phyloP scores from a whole-genome alignment of 2,329 filamentous ascomycete species.

The Dendrostoma leiphaemia region DNA sequence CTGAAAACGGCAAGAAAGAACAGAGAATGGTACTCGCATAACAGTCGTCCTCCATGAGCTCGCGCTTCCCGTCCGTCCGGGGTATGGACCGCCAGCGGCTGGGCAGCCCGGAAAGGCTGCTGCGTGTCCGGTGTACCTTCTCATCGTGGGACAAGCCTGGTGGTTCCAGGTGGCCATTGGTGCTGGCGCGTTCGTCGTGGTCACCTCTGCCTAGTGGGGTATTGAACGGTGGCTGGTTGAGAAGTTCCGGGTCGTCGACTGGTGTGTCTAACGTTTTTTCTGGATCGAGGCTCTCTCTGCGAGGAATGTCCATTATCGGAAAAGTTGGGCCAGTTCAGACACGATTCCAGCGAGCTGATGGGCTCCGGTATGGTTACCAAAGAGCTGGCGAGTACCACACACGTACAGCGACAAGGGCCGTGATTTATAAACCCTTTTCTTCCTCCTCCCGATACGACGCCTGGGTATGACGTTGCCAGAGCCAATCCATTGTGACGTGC shows the following conservation, averaged over 20 bases:
- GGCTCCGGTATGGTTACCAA: no score
- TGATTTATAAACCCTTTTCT: no score
- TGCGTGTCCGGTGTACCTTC: not conserved
- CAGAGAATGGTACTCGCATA: no score
- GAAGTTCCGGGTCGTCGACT: not conserved
- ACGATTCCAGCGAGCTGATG: no score
- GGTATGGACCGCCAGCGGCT: not conserved
- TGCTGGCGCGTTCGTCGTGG: no score
- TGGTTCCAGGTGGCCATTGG: not conserved
- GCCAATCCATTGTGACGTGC: no score
- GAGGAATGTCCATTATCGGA: not conserved
- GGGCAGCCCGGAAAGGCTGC: not conserved
- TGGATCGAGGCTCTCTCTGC: not conserved
- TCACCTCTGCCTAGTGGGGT: not conserved
- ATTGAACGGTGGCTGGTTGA: not conserved
- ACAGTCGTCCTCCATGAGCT: not conserved
- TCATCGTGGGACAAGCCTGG: not conserved
- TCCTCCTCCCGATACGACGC: no score
- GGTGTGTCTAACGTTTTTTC: not conserved
- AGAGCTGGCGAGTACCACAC: no score
- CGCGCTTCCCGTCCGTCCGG: not conserved
- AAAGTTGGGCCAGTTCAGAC: not conserved
- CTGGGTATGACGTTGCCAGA: no score
- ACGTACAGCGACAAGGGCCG: no score
- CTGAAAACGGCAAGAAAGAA: no score